A percentile compares a stretch with the other conserved stretches of the same genome.
phyloP scores from a whole-genome alignment of 805 yeast species.

The Sugiyamaella americana region DNA sequence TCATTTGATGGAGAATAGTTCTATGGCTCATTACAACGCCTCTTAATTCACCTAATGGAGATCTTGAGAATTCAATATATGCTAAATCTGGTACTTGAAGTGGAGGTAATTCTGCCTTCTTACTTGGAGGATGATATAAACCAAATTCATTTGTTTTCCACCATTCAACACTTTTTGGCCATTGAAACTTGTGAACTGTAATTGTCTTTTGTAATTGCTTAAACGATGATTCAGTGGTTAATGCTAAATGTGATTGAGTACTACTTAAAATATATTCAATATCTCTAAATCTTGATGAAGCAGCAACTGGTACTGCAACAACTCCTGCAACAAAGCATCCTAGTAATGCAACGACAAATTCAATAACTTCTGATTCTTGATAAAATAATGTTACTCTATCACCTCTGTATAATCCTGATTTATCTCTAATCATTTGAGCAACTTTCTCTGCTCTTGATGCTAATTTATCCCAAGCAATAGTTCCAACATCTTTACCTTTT shows the following conservation, averaged over 20 bases:
- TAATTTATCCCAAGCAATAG: constrained; percentile 86
- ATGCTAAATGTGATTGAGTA: constrained; percentile 70
- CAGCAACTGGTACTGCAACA: constrained; percentile 88
- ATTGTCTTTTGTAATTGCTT: constrained; percentile 65
- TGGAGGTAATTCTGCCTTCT: constrained; percentile 54
- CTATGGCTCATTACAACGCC: constrained; percentile 92
- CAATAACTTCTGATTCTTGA: constrained; percentile 76
- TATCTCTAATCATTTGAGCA: constrained; percentile 74
- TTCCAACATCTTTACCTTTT: constrained; percentile 70
- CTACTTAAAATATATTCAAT: constrained; percentile 63
- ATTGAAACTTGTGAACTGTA: constrained; percentile 40
- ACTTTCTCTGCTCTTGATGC: constrained; percentile 78
- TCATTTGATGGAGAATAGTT: constrained; percentile 84
- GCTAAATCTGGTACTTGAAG: constrained; percentile 78
- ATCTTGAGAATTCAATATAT: constrained; percentile 84
- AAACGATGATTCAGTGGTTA: constrained; percentile 73
- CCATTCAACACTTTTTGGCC: constrained; percentile 70
- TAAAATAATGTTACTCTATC: constrained; percentile 82
- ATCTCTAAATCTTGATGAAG: constrained; percentile 62
- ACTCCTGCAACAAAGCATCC: constrained; percentile 93
- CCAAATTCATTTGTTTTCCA: constrained; percentile 91
- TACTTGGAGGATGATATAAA: constrained; percentile 50
- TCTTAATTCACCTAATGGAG: constrained; percentile 83
- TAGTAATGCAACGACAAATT: constrained; percentile 76
- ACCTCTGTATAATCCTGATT: constrained; percentile 65